phyloP scores from a whole-genome alignment of 2,329 filamentous ascomycete genomes.

The Sporothrix luriei region DNA sequence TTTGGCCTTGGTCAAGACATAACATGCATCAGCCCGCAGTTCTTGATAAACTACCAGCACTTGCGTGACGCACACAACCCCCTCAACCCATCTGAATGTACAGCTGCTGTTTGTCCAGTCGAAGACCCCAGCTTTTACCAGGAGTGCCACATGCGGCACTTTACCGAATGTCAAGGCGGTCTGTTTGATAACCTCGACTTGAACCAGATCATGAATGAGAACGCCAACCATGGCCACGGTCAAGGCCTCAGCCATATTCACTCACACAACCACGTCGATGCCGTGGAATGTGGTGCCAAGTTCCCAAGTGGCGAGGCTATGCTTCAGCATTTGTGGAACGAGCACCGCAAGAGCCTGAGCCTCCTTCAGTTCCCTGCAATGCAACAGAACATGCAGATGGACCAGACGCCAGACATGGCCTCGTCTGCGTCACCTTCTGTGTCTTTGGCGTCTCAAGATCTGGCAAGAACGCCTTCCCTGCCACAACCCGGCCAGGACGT shows the following conservation, averaged over 20 bases:
- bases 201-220: constrained; percentile 20
- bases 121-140: constrained; percentile 37
- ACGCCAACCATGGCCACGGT: constrained; percentile 5
- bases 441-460: constrained; percentile 31
- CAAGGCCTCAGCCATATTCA: constrained; percentile 15
- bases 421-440: constrained; percentile 27
- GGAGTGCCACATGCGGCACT: constrained; percentile 35
- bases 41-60: constrained; percentile 36
- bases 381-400: constrained; percentile 18
- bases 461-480: constrained; percentile 27
- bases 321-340: constrained; percentile 36
- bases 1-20: constrained; percentile 32
- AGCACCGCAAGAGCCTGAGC: constrained; percentile 32
- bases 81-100: constrained; percentile 33
- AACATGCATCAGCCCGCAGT: constrained; percentile 36
- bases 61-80: constrained; percentile 36
- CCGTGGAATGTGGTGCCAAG: constrained; percentile 35
- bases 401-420: constrained; percentile 24
- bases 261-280: constrained; percentile 14
- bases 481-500: constrained; percentile 9
- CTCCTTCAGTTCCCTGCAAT: constrained; percentile 16
- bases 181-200: constrained; percentile 33
- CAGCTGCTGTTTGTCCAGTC: constrained; percentile 33
- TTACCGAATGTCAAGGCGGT: constrained; percentile 8
- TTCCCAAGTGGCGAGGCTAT: constrained; percentile 36